phyloP scores from a whole-genome alignment of 495 filamentous ascomycete species.

The Cudoniella acicularis region DNA sequence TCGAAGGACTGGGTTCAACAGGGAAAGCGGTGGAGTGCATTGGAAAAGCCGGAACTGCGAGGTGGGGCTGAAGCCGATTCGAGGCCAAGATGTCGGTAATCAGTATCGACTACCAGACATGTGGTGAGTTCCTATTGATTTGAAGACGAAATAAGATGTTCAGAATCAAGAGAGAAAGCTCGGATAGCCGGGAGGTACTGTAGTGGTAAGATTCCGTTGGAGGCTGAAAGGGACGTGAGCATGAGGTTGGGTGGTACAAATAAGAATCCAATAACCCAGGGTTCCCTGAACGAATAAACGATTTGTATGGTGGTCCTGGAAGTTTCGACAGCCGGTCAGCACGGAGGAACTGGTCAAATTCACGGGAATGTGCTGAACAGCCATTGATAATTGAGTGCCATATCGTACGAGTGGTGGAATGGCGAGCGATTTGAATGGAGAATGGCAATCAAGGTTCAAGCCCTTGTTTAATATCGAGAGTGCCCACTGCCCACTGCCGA shows the following conservation, averaged over 20 bases:
- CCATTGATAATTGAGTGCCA: neutral
- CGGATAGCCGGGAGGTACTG: neutral
- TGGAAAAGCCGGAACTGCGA: neutral
- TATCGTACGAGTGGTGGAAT: no score
- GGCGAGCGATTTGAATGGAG: no score
- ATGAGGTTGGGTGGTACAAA: neutral
- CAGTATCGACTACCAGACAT: no score
- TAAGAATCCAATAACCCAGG: neutral
- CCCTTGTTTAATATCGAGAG: no score
- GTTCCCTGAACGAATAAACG: neutral
- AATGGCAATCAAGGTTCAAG: no score
- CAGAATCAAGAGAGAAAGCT: neutral
- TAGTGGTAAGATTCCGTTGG: neutral
- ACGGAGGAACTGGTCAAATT: neutral
- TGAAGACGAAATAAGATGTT: no score
- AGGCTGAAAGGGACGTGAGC: neutral
- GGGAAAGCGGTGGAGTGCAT: neutral
- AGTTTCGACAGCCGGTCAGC: neutral
- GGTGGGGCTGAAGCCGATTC: neutral
- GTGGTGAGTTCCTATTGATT: no score
- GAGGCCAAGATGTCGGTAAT: neutral
- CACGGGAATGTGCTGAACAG: neutral
- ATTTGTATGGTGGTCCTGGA: neutral
- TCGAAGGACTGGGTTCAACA: neutral
- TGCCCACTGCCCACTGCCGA: no score